Base-by-base conservation (phyloP, 1,139 yeast genomes). In the Eremothecium cymbalariae region DNA sequence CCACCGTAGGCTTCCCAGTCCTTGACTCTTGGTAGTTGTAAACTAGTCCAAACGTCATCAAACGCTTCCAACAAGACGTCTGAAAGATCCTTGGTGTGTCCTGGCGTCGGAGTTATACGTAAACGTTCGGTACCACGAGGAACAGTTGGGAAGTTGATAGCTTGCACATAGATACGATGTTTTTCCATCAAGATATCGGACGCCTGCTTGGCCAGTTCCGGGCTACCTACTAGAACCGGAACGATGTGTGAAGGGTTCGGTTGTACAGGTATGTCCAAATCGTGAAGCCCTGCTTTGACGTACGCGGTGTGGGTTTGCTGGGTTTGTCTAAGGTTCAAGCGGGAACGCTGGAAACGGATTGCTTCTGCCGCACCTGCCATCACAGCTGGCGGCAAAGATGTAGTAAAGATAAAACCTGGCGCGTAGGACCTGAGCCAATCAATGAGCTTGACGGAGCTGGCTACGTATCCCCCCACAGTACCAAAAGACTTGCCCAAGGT, bases 161-260 rank as follows among this genome's bases (percentile, higher is more conserved):
- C 95, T 65, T 90, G 99, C 33, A 93, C 98, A 57, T 90, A 90
- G 57, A 90, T 88, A 48, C 74, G 70, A 63, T 88, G 83, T 53
- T 83, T 77, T 44, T 80, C 70, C 67, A 90, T 75, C 55, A 90
- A 73, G 60, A 83, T 63, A 60, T 93, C 98, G 14, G 94, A 81
- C 6, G 97, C 97, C 41, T 65, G 68, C 62, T 88, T 90, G 39
- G 97, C 96, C 53, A 79, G 78, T 36, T 78, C 82, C 12, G 99
- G 95, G 56, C 85, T 88, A 46, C 98, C 98, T 48, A 90, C 82
- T 46, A 93, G 71, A 32, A 93, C 79, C 6, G 99, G 97, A 28
- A 90, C 94, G 57, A 93, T 90, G 61, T 90, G 99, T 14, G 95
- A 83, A 18, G 98, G 97, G 62, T 90, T 90, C 43, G 97, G 96